These are phyloP conservation scores for Clonostachys rosea DNA, from an alignment of 2,329 filamentous ascomycete genomes.

Conservation along the genomic window DNA sequence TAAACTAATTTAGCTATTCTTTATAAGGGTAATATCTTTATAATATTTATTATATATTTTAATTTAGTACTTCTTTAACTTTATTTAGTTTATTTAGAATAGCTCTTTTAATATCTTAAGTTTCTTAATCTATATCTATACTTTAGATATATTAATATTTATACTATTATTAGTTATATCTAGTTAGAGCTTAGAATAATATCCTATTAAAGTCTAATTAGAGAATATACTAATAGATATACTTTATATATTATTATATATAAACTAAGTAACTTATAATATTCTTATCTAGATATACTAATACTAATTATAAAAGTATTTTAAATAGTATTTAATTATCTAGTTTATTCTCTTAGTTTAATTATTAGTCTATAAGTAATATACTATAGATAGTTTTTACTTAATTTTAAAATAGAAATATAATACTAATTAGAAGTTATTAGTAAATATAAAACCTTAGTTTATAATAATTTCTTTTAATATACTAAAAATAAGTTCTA, in stretches of 20 bases:
- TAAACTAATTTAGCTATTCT: not conserved
- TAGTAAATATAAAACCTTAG: not conserved
- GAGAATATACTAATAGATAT: not conserved
- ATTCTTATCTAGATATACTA: not conserved
- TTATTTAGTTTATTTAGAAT: not conserved
- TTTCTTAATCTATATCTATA: not conserved
- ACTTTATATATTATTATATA: not conserved
- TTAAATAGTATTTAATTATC: not conserved
- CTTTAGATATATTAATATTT: not conserved
- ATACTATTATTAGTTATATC: not conserved
- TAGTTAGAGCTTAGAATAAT: not conserved
- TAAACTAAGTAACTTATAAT: constrained; percentile 1
- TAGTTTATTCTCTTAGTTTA: constrained; percentile 1
- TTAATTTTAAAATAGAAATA: not conserved
- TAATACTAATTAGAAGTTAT: not conserved
- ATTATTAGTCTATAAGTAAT: not conserved
- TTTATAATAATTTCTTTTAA: not conserved
- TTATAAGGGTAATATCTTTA: not conserved
- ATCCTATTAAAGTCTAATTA: not conserved
- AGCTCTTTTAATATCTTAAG: not conserved
- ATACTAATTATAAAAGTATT: not conserved
- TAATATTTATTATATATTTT: not conserved
- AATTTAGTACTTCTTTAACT: not conserved
- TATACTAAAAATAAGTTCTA: not conserved
- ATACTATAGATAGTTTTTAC: constrained; percentile 3